Conservation (phyloP, 1,284 basidiomycete species). For the Xanthoconium separans region DNA sequence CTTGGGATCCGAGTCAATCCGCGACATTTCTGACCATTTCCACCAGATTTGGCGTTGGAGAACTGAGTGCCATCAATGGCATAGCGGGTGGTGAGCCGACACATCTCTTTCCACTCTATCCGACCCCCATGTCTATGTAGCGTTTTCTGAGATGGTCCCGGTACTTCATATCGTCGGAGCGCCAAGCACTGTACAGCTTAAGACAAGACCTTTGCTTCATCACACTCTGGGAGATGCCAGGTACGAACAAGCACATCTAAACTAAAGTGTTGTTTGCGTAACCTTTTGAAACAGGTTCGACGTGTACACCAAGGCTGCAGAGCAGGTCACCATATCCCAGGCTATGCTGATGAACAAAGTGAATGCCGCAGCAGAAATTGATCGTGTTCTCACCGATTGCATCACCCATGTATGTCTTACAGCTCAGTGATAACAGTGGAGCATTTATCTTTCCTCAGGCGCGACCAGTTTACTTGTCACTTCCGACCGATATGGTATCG, state of each 20-base stretch:
- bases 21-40: constrained; percentile 3
- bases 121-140: constrained; percentile 35
- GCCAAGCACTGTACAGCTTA: constrained; percentile 75
- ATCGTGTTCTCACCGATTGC: constrained; percentile 76
- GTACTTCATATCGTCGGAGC: constrained; percentile 90
- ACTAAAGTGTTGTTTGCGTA: constrained; percentile 2
- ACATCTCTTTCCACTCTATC: background rate
- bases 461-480: constrained; percentile 84
- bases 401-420: constrained; percentile 52
- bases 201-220: constrained; percentile 70
- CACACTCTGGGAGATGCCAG: constrained; percentile 87
- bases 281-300: constrained; percentile 50
- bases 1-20: constrained; percentile 10
- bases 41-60: constrained; percentile 87
- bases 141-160: constrained; percentile 88
- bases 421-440: background rate
- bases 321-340: constrained; percentile 75
- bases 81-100: constrained; percentile 60
- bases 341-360: constrained; percentile 55
- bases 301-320: constrained; percentile 76
- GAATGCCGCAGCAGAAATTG: constrained; percentile 71
- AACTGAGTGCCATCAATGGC: constrained; percentile 81
- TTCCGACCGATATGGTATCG: constrained; percentile 85
- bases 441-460: constrained; percentile 43
- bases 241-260: constrained; percentile 30